Evolutionary conservation across 371 early-diverging fungal genomes (phyloP).

Genomic region (Apophysomyces elegans): DNA sequence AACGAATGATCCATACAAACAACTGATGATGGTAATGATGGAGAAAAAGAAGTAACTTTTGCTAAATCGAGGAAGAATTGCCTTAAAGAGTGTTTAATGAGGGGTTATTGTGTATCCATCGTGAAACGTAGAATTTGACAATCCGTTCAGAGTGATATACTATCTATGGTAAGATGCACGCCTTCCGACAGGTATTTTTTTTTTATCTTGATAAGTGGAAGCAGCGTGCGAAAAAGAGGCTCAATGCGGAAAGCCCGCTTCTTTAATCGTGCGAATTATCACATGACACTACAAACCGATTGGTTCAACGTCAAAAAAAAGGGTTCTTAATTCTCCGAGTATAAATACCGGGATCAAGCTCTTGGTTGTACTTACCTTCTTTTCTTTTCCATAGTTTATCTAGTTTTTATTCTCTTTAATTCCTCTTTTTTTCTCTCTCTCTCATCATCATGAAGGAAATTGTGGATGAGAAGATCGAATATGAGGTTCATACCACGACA

Average conservation of each 20-base stretch:
- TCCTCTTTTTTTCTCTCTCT: conserved; percentile 6
- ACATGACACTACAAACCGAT: conserved; percentile 5
- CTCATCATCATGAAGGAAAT: conserved; percentile 12
- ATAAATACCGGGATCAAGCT: conserved; percentile 5
- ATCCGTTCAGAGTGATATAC: conserved; percentile 5
- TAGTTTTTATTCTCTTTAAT: background rate
- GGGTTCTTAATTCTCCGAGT: conserved; percentile 1
- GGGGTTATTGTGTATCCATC: conserved; percentile 4
- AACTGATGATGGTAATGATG: background rate
- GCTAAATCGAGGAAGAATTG: conserved; percentile 8
- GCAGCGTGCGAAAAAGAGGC: background rate
- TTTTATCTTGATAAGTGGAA: conserved; percentile 7
- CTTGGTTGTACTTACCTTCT: background rate
- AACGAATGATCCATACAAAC: background rate
- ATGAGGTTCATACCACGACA: conserved; percentile 26
- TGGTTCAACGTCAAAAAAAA: conserved; percentile 8
- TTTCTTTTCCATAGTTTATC: too few species aligned
- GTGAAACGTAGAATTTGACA: background rate
- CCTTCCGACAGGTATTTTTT: background rate
- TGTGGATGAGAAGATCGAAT: conserved; percentile 40
- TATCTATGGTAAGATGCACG: background rate
- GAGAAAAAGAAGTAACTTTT: conserved; percentile 6
- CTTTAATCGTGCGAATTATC: conserved; percentile 8
- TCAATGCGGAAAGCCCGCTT: background rate
- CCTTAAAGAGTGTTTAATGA: conserved; percentile 1